Evolutionary conservation across 75 land plant species (phyloP), one percentile per base, ranked within the genome.

Genomic region (Selaginella moellendorffii): DNA sequence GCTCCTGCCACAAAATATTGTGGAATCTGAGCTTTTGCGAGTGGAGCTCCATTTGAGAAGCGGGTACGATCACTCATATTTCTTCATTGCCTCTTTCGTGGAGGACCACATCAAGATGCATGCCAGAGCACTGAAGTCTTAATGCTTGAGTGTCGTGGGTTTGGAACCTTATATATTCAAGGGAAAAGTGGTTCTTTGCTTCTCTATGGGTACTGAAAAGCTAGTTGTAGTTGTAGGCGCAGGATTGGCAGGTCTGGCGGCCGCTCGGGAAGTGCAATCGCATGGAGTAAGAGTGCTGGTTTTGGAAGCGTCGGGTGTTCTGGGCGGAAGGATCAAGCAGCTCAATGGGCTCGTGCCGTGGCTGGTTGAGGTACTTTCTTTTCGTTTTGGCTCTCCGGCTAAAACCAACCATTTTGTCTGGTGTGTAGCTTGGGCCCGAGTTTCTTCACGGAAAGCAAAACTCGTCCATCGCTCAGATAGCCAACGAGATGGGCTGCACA

Each of bases 61-160:
- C 5, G 97, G 90, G 26, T 93, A 93, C 73, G 96, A 93, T 60
- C 98, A 93, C 69, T 93, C 98, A 0, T 93, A 77, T 72, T 85
- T 58, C 71, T 93, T 93, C 73, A 86, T 93, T 72, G 76, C 98
- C 2, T 74, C 85, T 54, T 93, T 93, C 70, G 80, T 93, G 2
- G 90, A 86, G 30, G 90, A 93, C 26, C 98, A 93, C 78, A 89
- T 93, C 46, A 36, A 36, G 46, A 36, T 36, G 14, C 46, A 36
- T 36, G 14, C 10, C 46, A 36, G 46, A 14, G n/a, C n/a, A n/a
- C n/a, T n/a, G n/a, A n/a, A n/a, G 46, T 36, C 14, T 5, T 36
- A 36, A 5, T 36, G 14, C 14, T 36, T 14, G 46, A 36, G 46
- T 36, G 14, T 5, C 5, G 46, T 36, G 5, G 46, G 14, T 5